Evolutionary conservation across 1,139 yeast species (phyloP).

Genomic region (Magnusiomyces starmeri): DNA sequence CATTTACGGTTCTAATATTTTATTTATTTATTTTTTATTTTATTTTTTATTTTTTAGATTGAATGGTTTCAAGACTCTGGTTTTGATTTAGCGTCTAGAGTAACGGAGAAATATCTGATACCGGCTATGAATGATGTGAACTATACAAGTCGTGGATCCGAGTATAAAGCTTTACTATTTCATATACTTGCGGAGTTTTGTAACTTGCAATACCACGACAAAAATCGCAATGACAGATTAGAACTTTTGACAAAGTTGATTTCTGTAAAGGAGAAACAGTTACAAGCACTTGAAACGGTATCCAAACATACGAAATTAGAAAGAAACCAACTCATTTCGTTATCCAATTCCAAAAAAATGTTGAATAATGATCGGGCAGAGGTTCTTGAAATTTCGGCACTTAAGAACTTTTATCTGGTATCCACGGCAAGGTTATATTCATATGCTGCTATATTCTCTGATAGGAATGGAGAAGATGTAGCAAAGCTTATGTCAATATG

Average conservation of each 20-base stretch:
- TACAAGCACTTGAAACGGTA: slow-evolving; percentile 24
- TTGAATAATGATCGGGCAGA: slow-evolving; percentile 46
- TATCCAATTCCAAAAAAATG: slow-evolving; percentile 26
- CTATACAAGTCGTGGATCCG: slow-evolving; percentile 20
- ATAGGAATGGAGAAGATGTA: slow-evolving; percentile 48
- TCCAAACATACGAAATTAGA: slow-evolving; percentile 25
- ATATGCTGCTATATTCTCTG: slow-evolving; percentile 42
- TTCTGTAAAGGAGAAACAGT: slow-evolving; percentile 13
- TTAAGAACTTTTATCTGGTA: slow-evolving; percentile 41
- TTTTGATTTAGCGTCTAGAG: slow-evolving; percentile 9
- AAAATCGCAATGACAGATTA: slow-evolving; percentile 35
- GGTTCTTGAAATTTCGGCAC: slow-evolving; percentile 36
- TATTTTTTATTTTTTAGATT: slow-evolving; percentile 13
- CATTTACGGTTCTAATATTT: too few species aligned
- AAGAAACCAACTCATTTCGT: not conserved
- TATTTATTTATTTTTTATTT: too few species aligned
- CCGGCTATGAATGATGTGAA: slow-evolving; percentile 18
- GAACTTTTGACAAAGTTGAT: slow-evolving; percentile 29
- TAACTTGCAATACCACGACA: slow-evolving; percentile 51
- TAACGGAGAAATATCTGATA: slow-evolving; percentile 12
- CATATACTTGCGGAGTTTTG: slow-evolving; percentile 70
- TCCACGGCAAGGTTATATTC: slow-evolving; percentile 59
- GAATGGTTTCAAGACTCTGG: slow-evolving; percentile 16
- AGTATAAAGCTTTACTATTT: slow-evolving; percentile 40
- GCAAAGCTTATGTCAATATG: slow-evolving; percentile 83